These are phyloP conservation scores for Aspergillus cavernicola DNA, from an alignment of 495 filamentous ascomycete species.

Conservation along the genomic window DNA sequence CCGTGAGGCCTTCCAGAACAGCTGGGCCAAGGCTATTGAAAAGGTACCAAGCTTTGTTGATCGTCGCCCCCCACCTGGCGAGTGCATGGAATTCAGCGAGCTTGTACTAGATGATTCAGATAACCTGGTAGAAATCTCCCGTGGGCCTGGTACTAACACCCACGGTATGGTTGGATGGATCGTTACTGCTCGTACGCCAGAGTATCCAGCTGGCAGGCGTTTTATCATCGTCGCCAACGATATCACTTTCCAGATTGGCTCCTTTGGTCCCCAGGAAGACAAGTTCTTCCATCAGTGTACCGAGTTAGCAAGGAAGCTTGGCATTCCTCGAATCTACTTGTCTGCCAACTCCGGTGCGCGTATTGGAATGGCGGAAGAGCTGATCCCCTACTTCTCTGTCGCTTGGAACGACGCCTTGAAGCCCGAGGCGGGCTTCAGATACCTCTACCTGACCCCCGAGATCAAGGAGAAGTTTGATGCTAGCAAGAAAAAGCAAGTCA, in stretches of 20 bases:
- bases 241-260: conserved; percentile 98
- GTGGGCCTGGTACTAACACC: conserved; percentile 90
- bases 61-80: conserved; percentile 77
- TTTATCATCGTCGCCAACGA: conserved; percentile 98
- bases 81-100: conserved; percentile 94
- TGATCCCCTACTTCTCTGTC: conserved; percentile 94
- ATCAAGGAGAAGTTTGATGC: conserved; percentile 86
- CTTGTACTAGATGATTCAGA: conserved; percentile 92
- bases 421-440: conserved; percentile 93
- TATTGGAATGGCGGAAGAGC: conserved; percentile 92
- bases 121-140: conserved; percentile 84
- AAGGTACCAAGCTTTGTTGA: conserved; percentile 69
- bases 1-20: conserved; percentile 95
- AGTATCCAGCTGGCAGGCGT: conserved; percentile 86
- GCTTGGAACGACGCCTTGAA: conserved; percentile 87
- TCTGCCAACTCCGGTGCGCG: conserved; percentile 99
- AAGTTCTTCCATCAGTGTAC: conserved; percentile 99
- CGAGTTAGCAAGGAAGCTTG: conserved; percentile 85
- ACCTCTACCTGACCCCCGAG: conserved; percentile 90
- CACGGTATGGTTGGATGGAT: conserved; percentile 99
- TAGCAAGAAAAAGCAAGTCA: conserved; percentile 73
- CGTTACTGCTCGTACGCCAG: conserved; percentile 93
- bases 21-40: conserved; percentile 71
- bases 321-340: conserved; percentile 94
- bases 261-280: conserved; percentile 93